Evolutionary conservation across 148 eudicot species (phyloP), one percentile per base, ranked within the genome.

Genomic region (Camellia sinensis): DNA sequence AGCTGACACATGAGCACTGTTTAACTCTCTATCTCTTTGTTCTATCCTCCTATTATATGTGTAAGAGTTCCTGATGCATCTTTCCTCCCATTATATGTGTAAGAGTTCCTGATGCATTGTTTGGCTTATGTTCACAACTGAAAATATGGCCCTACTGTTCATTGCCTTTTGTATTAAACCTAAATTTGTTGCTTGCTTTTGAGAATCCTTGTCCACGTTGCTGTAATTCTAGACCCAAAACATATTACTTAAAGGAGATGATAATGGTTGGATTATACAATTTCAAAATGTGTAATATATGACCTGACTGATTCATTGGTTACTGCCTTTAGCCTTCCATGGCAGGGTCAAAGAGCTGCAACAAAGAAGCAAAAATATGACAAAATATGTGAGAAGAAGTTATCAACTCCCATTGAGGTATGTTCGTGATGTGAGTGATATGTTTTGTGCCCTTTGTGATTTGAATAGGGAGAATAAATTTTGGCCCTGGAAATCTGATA

Each of bases 311-410:
- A 53, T 66, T 21, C 46, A 11, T 53, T 68, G 73, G n/a, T 74
- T 45, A 6, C 57, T 69, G 59, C 72, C 2, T 77, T 9, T 60
- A 91, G 95, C 84, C 90, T 91, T 22, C 94, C 94, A 63, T 91
- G 94, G 94, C 94, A 91, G 82, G 94, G 94, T 80, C 87, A 88
- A 67, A 91, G 90, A 88, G 95, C 92, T 78, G 92, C 92, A 17
- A 91, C 91, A 48, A 91, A 91, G 86, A 90, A 91, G 88, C 95
- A 90, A 66, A 91, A 91, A 64, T 91, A 91, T 82, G 93, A 91
- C 87, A 90, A 90, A 86, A 91, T 91, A 63, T 84, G 95, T 77
- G 93, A 91, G 84, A 91, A 91, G 86, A 91, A 91, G 83, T 73
- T 91, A 60, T 85, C 93, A 69, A 91, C 95, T 53, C 91, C 93